These are phyloP conservation scores for Xylariaceae sp. DNA, from an alignment of 2,329 filamentous ascomycete species.

Conservation along the genomic window DNA sequence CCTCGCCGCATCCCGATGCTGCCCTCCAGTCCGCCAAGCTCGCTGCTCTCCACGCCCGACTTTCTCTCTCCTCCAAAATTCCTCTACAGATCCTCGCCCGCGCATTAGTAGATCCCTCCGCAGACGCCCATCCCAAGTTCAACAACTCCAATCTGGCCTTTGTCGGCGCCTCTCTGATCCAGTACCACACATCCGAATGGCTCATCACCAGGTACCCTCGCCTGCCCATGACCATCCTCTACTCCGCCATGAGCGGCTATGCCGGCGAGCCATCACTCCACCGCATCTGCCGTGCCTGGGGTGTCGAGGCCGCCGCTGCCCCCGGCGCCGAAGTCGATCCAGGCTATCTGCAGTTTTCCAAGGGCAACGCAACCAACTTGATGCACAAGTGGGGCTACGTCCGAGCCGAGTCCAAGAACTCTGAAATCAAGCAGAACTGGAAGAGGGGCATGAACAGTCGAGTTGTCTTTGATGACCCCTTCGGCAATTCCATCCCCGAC, in stretches of 20 bases:
- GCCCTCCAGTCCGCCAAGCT: constrained; percentile 81
- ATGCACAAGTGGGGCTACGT: constrained; percentile 51
- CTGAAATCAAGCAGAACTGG: constrained; percentile 48
- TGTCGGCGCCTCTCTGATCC: constrained; percentile 78
- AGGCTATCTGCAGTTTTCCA: constrained; percentile 78
- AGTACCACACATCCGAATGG: constrained; percentile 86
- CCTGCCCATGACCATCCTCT: constrained; percentile 83
- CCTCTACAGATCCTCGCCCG: constrained; percentile 84
- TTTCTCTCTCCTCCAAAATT: constrained; percentile 76
- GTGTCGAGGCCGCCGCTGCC: constrained; percentile 80
- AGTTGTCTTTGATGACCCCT: constrained; percentile 79
- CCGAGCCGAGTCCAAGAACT: constrained; percentile 47
- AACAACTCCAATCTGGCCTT: constrained; percentile 85
- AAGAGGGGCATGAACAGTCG: constrained; percentile 72
- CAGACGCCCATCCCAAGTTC: constrained; percentile 74
- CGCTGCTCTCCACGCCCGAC: constrained; percentile 84
- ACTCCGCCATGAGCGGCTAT: constrained; percentile 82
- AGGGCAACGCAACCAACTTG: constrained; percentile 43
- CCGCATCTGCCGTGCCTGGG: constrained; percentile 79
- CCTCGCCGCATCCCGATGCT: constrained; percentile 68
- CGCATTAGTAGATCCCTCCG: constrained; percentile 80
- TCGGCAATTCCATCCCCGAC: constrained; percentile 61
- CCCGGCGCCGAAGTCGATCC: constrained; percentile 91
- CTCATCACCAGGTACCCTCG: constrained; percentile 87
- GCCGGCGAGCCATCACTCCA: constrained; percentile 72